A percentile compares a stretch with the other conserved stretches of the same genome.
phyloP scores from a whole-genome alignment of 2,329 filamentous ascomycete genomes.

The Sporothrix inflata region DNA sequence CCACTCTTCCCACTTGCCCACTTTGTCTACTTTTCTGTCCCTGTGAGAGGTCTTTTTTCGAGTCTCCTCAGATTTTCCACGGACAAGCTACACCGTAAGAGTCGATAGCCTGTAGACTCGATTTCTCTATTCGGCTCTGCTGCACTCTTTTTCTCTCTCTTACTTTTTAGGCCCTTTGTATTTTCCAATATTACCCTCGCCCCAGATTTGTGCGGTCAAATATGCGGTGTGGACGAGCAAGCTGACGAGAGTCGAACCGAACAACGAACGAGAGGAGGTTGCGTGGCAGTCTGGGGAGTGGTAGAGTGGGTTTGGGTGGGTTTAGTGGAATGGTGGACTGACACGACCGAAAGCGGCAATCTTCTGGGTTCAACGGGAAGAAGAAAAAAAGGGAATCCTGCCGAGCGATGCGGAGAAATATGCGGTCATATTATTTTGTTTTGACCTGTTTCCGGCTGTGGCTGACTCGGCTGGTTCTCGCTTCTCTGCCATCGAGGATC shows the following conservation, averaged over 20 bases:
- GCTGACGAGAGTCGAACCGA: background rate
- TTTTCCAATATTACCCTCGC: too few relatives aligned
- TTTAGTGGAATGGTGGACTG: background rate
- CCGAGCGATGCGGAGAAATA: background rate
- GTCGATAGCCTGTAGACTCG: background rate
- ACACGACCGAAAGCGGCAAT: background rate
- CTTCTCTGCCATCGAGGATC: background rate
- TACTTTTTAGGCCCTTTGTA: too few relatives aligned
- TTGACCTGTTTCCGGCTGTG: background rate
- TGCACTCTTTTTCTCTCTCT: background rate
- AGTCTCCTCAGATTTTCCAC: background rate
- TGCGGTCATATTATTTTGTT: slow-evolving; percentile 8
- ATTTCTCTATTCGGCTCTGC: background rate
- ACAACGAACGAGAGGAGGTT: slow-evolving; percentile 7
- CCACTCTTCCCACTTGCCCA: slow-evolving; percentile 9
- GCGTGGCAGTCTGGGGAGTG: slow-evolving; percentile 16
- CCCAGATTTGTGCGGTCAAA: background rate
- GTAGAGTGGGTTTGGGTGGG: background rate
- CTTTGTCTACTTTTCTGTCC: background rate
- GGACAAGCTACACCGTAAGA: slow-evolving; percentile 11
- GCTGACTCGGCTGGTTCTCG: too few relatives aligned
- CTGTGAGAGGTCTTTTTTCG: background rate
- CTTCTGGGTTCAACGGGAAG: background rate
- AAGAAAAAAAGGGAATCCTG: background rate
- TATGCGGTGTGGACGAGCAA: slow-evolving; percentile 1